phyloP scores from a whole-genome alignment of 2,329 filamentous ascomycete genomes.

The Pestalotiopsis sp. region DNA sequence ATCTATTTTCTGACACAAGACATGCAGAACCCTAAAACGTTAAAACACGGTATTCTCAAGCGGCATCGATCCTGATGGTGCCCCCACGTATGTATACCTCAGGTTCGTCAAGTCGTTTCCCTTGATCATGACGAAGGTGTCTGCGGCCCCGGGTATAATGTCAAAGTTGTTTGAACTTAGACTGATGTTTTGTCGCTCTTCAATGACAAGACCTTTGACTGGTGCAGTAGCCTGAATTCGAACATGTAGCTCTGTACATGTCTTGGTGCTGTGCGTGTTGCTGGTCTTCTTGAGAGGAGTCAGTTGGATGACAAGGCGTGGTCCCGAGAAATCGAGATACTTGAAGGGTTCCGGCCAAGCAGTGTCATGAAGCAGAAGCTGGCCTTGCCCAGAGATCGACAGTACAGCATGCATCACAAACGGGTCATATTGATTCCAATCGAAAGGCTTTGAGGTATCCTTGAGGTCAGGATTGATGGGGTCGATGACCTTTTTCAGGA shows the following conservation, averaged over 20 bases:
- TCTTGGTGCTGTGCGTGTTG: too few species aligned
- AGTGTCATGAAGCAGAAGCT: slow-evolving; percentile 45
- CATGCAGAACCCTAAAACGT: not conserved
- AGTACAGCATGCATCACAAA: slow-evolving; percentile 50
- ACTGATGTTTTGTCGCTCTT: slow-evolving; percentile 43
- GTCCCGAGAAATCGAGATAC: slow-evolving; percentile 51
- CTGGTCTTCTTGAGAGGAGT: slow-evolving; percentile 19
- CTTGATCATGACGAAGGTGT: not conserved
- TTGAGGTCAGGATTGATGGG: slow-evolving; percentile 15
- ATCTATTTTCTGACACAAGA: not conserved
- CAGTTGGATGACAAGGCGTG: slow-evolving; percentile 34
- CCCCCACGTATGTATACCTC: slow-evolving; percentile 1
- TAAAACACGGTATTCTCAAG: not conserved
- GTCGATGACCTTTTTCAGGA: slow-evolving; percentile 34
- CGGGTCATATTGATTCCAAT: slow-evolving; percentile 38
- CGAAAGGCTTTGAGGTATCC: slow-evolving; percentile 25
- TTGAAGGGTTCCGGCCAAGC: slow-evolving; percentile 66
- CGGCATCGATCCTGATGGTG: slow-evolving; percentile 1
- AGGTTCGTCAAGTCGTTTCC: not conserved
- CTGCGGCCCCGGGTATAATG: slow-evolving; percentile 11
- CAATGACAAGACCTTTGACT: slow-evolving; percentile 57
- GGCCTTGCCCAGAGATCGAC: slow-evolving; percentile 28
- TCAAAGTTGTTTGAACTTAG: slow-evolving; percentile 61
- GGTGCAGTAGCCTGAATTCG: slow-evolving; percentile 41
- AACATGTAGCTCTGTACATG: slow-evolving; percentile 18